Conservation (phyloP, 768 basidiomycete genomes). For the Lepiota brunneoincarnata region DNA sequence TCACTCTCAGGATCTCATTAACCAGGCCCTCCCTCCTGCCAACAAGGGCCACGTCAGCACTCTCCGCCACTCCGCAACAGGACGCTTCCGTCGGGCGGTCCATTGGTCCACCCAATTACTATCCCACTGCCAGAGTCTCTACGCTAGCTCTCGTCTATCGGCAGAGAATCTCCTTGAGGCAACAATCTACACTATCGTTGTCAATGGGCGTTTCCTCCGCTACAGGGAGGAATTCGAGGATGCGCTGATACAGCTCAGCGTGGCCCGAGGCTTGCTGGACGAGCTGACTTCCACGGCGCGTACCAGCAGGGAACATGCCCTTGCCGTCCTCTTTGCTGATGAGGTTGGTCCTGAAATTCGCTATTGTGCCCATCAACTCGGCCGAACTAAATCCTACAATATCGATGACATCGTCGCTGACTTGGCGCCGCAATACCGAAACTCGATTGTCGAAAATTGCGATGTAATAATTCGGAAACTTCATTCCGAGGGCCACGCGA, state of each 20-base stretch:
- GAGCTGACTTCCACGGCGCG: slow-evolving; percentile 57
- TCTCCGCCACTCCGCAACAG: slow-evolving; percentile 71
- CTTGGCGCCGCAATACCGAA: slow-evolving; percentile 52
- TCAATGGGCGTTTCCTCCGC: slow-evolving; percentile 82
- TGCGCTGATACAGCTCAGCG: slow-evolving; percentile 70
- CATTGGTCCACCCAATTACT: slow-evolving; percentile 77
- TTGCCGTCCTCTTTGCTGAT: slow-evolving; percentile 81
- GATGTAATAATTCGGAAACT: slow-evolving; percentile 53
- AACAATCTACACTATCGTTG: slow-evolving; percentile 73
- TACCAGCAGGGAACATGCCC: slow-evolving; percentile 85
- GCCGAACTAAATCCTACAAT: slow-evolving; percentile 76
- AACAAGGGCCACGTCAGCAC: slow-evolving; percentile 51
- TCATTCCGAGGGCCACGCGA: slow-evolving; percentile 36
- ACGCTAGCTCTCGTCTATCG: slow-evolving; percentile 47
- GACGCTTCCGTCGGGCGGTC: slow-evolving; percentile 77
- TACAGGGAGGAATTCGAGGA: slow-evolving; percentile 76
- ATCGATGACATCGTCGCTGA: slow-evolving; percentile 72
- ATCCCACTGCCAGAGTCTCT: slow-evolving; percentile 69
- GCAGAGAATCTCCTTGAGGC: slow-evolving; percentile 64
- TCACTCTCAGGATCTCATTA: slow-evolving; percentile 76
- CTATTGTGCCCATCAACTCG: slow-evolving; percentile 88
- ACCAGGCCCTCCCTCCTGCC: slow-evolving; percentile 47
- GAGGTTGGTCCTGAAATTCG: slow-evolving; percentile 89
- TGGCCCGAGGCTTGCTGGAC: slow-evolving; percentile 73
- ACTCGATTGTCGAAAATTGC: slow-evolving; percentile 62